A percentile compares a stretch with the other conserved stretches of the same genome.
phyloP scores from a whole-genome alignment of 371 early-diverging fungal genomes.

The Zopfochytrium polystomum region DNA sequence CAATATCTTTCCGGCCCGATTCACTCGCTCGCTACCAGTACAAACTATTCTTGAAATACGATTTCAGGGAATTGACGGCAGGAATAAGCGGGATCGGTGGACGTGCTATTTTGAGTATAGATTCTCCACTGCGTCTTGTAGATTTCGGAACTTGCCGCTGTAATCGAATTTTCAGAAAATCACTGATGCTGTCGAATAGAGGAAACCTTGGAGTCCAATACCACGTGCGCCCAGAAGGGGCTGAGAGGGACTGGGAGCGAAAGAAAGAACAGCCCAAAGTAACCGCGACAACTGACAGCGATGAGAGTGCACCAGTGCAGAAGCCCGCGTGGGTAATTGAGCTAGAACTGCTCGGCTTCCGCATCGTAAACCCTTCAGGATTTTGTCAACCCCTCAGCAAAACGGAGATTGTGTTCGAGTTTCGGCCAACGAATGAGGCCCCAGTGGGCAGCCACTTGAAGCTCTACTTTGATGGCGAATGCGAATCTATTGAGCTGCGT shows the following conservation, averaged over 20 bases:
- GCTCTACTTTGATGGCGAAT: slow-evolving; percentile 43
- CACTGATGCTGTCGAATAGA: slow-evolving; percentile 41
- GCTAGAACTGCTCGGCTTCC: slow-evolving; percentile 35
- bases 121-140: slow-evolving; percentile 38
- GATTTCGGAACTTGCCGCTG: slow-evolving; percentile 57
- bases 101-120: slow-evolving; percentile 37
- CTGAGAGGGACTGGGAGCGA: slow-evolving; percentile 42
- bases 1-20: slow-evolving; percentile 43
- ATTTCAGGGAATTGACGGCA: slow-evolving; percentile 39
- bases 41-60: slow-evolving; percentile 42
- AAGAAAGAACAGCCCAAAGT: slow-evolving; percentile 22
- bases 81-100: slow-evolving; percentile 49
- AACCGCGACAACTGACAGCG: neutral
- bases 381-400: slow-evolving; percentile 38
- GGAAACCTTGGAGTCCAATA: slow-evolving; percentile 54
- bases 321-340: slow-evolving; percentile 32
- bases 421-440: slow-evolving; percentile 29
- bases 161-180: slow-evolving; percentile 39
- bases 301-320: neutral
- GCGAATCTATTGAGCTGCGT: slow-evolving; percentile 45
- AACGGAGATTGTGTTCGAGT: slow-evolving; percentile 44
- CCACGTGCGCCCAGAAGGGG: slow-evolving; percentile 49
- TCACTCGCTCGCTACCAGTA: slow-evolving; percentile 42
- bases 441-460: slow-evolving; percentile 29
- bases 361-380: slow-evolving; percentile 44